Evolutionary conservation across 257 asterid genomes (phyloP).

Genomic region (Rhazya stricta): DNA sequence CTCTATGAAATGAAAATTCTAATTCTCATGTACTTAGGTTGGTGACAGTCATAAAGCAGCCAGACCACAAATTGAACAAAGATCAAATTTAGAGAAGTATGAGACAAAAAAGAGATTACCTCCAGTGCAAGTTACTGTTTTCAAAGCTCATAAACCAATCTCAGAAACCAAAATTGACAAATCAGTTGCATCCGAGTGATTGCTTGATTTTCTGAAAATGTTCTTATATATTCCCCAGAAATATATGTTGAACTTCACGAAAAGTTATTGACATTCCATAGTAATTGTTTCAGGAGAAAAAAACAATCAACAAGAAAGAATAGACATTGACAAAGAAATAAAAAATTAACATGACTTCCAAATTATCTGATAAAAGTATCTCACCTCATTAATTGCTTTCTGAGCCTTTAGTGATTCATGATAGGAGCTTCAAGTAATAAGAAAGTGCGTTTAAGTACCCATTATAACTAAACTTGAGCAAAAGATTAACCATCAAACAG

Average conservation of each 20-base stretch:
- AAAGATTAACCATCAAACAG: constrained; percentile 19
- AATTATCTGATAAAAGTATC: constrained; percentile 23
- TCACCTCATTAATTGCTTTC: constrained; percentile 97
- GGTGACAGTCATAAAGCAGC: background rate
- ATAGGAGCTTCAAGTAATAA: constrained; percentile 68
- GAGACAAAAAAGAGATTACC: constrained; percentile 38
- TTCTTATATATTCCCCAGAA: constrained; percentile 87
- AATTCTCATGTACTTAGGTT: background rate
- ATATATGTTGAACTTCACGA: constrained; percentile 84
- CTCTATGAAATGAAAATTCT: background rate
- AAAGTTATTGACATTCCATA: constrained; percentile 52
- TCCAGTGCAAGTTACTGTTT: constrained; percentile 87
- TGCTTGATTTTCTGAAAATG: constrained; percentile 40
- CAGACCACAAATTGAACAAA: background rate
- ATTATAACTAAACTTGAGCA: constrained; percentile 15
- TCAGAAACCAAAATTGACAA: constrained; percentile 78
- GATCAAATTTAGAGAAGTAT: background rate
- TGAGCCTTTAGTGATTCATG: constrained; percentile 91
- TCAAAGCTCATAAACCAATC: constrained; percentile 77
- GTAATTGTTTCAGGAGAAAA: constrained; percentile 9
- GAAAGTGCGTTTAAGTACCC: constrained; percentile 20
- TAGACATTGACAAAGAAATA: background rate
- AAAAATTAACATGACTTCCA: background rate
- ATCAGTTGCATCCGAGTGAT: constrained; percentile 54
- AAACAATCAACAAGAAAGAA: constrained; percentile 9